These are phyloP conservation scores for Yamadazyma songkhlaensis DNA, from an alignment of 1,139 yeast genomes.

Conservation along the genomic window DNA sequence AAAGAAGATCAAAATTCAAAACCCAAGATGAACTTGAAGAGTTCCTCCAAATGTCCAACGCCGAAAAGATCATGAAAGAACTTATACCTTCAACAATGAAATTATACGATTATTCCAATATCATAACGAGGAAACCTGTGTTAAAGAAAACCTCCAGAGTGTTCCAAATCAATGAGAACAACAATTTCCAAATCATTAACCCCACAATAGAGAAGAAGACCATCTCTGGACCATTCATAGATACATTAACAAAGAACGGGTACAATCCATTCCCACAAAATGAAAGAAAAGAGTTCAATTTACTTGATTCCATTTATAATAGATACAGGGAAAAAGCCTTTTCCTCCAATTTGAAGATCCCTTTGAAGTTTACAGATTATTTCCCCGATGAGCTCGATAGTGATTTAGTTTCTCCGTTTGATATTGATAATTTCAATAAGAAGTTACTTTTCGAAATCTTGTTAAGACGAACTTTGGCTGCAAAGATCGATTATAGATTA, in stretches of 20 bases:
- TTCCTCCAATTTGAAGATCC: constrained; percentile 17
- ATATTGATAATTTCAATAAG: constrained; percentile 29
- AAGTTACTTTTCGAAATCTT: constrained; percentile 36
- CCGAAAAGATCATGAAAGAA: constrained; percentile 23
- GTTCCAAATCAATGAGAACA: constrained; percentile 9
- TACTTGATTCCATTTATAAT: constrained; percentile 20
- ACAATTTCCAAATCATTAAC: constrained; percentile 9
- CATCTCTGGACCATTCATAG: constrained; percentile 19
- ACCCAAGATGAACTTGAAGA: constrained; percentile 24
- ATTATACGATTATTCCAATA: constrained; percentile 21
- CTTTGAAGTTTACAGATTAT: constrained; percentile 27
- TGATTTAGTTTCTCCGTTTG: constrained; percentile 20
- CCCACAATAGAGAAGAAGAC: constrained; percentile 5
- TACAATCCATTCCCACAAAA: constrained; percentile 5
- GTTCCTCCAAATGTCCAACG: constrained; percentile 23
- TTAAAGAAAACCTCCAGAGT: constrained; percentile 11
- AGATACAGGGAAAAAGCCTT: constrained; percentile 30
- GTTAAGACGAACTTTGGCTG: constrained; percentile 42
- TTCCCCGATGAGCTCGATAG: constrained; percentile 30
- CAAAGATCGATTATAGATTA: constrained; percentile 39
- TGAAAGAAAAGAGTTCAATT: constrained; percentile 8
- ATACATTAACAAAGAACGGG: constrained; percentile 14
- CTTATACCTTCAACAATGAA: constrained; percentile 30
- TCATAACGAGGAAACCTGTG: constrained; percentile 20
- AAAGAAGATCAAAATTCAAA: constrained; percentile 23